Percentiles rank a stretch among this genome's conserved stretches.
Conservation (phyloP, 2,329 filamentous ascomycete genomes). For the Talaromyces sp. region DNA sequence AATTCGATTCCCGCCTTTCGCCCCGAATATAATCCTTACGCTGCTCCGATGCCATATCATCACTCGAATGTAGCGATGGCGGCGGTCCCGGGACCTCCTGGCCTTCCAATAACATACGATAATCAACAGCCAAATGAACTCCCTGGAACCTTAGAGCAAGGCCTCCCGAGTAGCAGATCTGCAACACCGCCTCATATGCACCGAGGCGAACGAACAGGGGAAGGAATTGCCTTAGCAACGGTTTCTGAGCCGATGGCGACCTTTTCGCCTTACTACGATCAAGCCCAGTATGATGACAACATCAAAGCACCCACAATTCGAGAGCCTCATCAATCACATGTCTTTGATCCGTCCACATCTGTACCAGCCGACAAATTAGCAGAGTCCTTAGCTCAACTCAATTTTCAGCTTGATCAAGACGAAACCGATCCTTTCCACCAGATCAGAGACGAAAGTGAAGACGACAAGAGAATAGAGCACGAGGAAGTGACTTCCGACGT, state of each 20-base stretch:
- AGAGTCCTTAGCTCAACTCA: neutral
- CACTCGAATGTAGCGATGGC: neutral
- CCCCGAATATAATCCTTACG: no score
- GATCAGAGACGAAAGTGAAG: neutral
- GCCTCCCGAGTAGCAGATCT: conserved; percentile 26
- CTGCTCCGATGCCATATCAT: neutral
- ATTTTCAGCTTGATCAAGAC: neutral
- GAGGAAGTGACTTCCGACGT: neutral
- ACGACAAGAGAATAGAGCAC: neutral
- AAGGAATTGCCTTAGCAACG: neutral
- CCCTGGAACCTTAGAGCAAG: conserved; percentile 28
- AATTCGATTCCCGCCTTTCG: neutral
- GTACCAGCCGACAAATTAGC: neutral
- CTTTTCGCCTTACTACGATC: neutral
- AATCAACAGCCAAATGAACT: conserved; percentile 22
- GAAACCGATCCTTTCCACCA: neutral
- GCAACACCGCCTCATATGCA: conserved; percentile 28
- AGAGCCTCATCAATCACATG: neutral
- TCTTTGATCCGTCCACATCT: neutral
- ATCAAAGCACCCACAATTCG: neutral
- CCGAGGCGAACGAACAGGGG: conserved; percentile 12
- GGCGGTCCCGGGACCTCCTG: neutral
- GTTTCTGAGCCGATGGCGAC: neutral
- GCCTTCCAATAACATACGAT: neutral
- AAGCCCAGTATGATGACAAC: neutral